A percentile compares a stretch with the other conserved stretches of the same genome.
Conservation (phyloP, 2,329 filamentous ascomycete genomes). For the Colletotrichum liriopes region DNA sequence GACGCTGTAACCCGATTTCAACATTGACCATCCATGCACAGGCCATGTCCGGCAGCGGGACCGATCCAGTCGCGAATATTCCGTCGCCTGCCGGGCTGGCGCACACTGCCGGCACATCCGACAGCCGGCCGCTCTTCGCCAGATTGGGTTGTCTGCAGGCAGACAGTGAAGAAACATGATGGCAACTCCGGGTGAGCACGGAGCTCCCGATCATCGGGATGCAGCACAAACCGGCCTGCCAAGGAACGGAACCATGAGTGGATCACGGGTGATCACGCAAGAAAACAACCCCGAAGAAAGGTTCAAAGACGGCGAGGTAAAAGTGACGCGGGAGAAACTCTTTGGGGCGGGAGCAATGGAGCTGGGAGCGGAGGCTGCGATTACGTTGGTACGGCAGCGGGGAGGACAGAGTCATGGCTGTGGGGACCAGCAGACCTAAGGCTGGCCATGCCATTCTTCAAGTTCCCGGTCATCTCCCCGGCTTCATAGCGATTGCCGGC, state of each 20-base stretch:
- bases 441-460: background rate
- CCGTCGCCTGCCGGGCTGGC: background rate
- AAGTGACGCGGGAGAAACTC: background rate
- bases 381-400: background rate
- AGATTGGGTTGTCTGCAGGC: background rate
- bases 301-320: background rate
- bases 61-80: background rate
- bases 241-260: background rate
- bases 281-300: background rate
- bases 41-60: background rate
- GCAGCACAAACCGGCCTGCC: background rate
- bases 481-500: background rate
- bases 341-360: background rate
- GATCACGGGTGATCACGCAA: background rate
- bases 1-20: background rate
- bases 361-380: background rate
- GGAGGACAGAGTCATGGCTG: background rate
- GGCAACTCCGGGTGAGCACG: background rate
- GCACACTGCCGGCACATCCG: background rate
- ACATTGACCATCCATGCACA: background rate
- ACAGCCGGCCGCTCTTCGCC: conserved; percentile 1
- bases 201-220: background rate
- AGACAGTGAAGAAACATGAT: background rate
- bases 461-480: background rate
- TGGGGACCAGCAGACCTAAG: conserved; percentile 3